Conservation (phyloP, 345 rosid genomes). For the Cardamine resedifolia region DNA sequence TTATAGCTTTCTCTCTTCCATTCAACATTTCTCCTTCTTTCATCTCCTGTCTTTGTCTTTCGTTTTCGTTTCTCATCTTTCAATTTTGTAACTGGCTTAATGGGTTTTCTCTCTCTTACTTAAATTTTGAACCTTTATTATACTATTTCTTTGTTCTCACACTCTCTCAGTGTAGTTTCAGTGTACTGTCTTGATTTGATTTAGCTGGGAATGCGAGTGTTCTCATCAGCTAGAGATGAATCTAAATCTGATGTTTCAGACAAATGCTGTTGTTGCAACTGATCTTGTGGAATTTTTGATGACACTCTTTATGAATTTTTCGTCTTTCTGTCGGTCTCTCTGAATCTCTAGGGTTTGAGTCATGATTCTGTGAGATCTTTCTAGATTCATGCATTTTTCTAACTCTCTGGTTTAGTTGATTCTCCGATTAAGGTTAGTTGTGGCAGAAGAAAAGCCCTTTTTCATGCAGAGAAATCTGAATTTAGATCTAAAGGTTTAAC, state of each 20-base stretch:
- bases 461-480: conserved; percentile 28
- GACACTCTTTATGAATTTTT: not conserved
- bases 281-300: conserved; percentile 11
- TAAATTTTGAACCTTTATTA: conserved; percentile 11
- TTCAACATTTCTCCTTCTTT: conserved; percentile 6
- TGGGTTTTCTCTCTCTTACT: conserved; percentile 10
- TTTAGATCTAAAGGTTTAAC: conserved; percentile 25
- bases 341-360: conserved; percentile 19
- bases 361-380: conserved; percentile 28
- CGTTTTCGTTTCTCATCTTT: conserved; percentile 16
- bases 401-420: conserved; percentile 20
- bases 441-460: not conserved
- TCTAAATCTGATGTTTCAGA: conserved; percentile 11
- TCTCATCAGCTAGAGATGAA: conserved; percentile 4
- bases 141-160: not conserved
- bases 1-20: not conserved
- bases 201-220: conserved; percentile 1
- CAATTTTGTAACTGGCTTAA: conserved; percentile 3
- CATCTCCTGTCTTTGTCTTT: conserved; percentile 19
- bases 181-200: conserved; percentile 22
- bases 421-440: not conserved
- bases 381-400: conserved; percentile 24
- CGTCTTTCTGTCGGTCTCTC: not conserved
- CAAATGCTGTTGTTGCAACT: not conserved
- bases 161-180: conserved; percentile 31